Conservation (phyloP, 2,329 filamentous ascomycete genomes). For the Chrysoporthe puriensis region DNA sequence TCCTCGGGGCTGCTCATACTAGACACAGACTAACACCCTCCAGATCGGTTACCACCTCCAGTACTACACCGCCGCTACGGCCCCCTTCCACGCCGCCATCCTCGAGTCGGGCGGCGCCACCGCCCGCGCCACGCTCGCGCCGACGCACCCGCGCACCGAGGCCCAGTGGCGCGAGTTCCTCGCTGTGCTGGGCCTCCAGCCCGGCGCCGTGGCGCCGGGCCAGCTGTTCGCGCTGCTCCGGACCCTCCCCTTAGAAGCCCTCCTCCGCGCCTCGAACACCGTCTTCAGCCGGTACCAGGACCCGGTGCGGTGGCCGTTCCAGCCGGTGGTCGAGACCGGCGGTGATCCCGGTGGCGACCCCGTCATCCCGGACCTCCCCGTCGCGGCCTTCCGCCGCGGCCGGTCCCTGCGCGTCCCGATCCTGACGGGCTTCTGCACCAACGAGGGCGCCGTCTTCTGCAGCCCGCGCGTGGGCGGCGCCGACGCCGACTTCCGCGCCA, state of each 20-base stretch:
- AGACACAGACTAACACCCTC: slow-evolving; percentile 2
- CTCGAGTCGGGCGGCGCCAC: slow-evolving; percentile 61
- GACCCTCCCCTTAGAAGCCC: slow-evolving; percentile 41
- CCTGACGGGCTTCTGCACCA: slow-evolving; percentile 71
- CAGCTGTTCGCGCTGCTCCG: slow-evolving; percentile 57
- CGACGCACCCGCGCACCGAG: slow-evolving; percentile 60
- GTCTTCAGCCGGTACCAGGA: slow-evolving; percentile 50
- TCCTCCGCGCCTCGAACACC: slow-evolving; percentile 46
- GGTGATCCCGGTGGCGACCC: slow-evolving; percentile 40
- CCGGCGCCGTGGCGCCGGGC: slow-evolving; percentile 48
- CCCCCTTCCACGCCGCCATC: slow-evolving; percentile 56
- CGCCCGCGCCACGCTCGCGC: slow-evolving; percentile 55
- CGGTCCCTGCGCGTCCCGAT: slow-evolving; percentile 62
- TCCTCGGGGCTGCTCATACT: not conserved
- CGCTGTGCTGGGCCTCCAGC: slow-evolving; percentile 49
- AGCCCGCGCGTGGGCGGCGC: slow-evolving; percentile 48
- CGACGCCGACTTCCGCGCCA: slow-evolving; percentile 57
- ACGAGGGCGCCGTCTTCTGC: slow-evolving; percentile 71
- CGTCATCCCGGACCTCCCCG: slow-evolving; percentile 60
- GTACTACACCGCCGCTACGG: slow-evolving; percentile 42
- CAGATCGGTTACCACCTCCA: slow-evolving; percentile 72
- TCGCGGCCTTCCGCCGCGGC: slow-evolving; percentile 60
- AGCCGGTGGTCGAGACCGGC: slow-evolving; percentile 63
- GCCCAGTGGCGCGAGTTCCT: slow-evolving; percentile 61
- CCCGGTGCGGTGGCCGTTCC: slow-evolving; percentile 65